phyloP scores from a whole-genome alignment of 768 basidiomycete genomes.

The Hysterangium stoloniferum region DNA sequence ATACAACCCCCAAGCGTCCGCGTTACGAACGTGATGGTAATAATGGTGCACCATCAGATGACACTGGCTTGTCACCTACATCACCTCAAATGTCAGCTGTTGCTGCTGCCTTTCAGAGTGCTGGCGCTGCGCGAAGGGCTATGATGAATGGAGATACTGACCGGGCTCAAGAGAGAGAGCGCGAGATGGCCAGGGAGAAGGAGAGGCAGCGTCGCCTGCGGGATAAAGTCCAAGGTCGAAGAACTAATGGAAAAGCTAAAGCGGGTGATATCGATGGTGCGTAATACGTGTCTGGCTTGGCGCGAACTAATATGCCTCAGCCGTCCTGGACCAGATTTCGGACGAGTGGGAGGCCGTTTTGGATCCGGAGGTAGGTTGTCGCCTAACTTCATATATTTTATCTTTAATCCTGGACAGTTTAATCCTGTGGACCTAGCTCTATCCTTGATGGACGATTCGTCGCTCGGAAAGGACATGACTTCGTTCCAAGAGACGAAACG shows the following conservation, averaged over 20 bases:
- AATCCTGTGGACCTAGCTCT: constrained; percentile 92
- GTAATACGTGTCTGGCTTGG: constrained; percentile 19
- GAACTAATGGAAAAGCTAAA: constrained; percentile 44
- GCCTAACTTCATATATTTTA: not conserved
- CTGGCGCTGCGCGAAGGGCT: constrained; percentile 49
- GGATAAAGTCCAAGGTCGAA: constrained; percentile 57
- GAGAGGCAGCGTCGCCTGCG: constrained; percentile 61
- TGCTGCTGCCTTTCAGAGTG: constrained; percentile 64
- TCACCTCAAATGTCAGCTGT: constrained; percentile 45
- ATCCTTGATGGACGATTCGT: constrained; percentile 73
- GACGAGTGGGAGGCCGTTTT: constrained; percentile 88
- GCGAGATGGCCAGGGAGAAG: constrained; percentile 56
- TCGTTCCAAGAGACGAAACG: constrained; percentile 73
- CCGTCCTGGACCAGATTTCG: constrained; percentile 76
- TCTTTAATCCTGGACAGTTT: constrained; percentile 45
- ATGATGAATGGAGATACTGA: constrained; percentile 47
- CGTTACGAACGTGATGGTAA: constrained; percentile 23
- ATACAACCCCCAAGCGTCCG: constrained; percentile 18
- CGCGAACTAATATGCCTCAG: constrained; percentile 29
- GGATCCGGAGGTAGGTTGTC: constrained; percentile 59
- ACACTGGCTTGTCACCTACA: constrained; percentile 20
- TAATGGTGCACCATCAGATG: not conserved
- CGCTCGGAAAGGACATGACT: constrained; percentile 62
- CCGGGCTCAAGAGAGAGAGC: constrained; percentile 48
- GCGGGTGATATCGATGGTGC: constrained; percentile 82